Percentiles rank a stretch among this genome's conserved stretches.
Conservation (phyloP, 2,329 filamentous ascomycete genomes). For the Xylariaceae sp. region DNA sequence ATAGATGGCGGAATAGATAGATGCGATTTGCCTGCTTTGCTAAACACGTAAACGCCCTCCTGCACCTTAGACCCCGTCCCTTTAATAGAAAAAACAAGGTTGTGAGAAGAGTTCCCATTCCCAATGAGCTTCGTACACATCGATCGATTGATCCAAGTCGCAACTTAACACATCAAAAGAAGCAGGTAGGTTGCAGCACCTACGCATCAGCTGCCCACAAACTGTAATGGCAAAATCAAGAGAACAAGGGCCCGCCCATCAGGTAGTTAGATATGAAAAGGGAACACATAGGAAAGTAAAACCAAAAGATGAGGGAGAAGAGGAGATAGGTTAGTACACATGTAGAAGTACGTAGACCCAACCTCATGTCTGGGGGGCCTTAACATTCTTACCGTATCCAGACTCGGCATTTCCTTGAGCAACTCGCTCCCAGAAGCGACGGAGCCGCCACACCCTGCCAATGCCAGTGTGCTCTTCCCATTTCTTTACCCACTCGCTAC, state of each 20-base stretch:
- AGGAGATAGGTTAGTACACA: neutral
- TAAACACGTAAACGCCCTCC: neutral
- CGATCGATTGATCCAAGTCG: neutral
- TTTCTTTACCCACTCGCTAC: constrained; percentile 42
- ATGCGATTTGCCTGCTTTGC: neutral
- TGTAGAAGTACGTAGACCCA: neutral
- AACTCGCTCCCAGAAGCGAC: constrained; percentile 62
- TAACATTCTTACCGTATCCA: neutral
- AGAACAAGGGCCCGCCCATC: neutral
- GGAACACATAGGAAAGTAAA: neutral
- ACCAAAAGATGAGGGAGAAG: neutral
- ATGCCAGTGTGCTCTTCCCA: constrained; percentile 49
- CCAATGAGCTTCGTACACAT: neutral
- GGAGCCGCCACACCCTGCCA: constrained; percentile 56
- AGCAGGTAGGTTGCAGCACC: neutral
- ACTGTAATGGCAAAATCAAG: constrained; percentile 2
- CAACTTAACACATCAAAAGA: neutral
- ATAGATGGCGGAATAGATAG: neutral
- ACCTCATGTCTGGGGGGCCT: neutral
- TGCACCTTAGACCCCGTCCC: neutral
- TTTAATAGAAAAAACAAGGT: neutral
- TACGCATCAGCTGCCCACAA: constrained; percentile 2
- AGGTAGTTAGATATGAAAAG: neutral
- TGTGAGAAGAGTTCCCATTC: neutral
- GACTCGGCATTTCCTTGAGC: constrained; percentile 33